Evolutionary conservation across 495 filamentous ascomycete genomes (phyloP).

Genomic region (Podospora pseudoanserina): DNA sequence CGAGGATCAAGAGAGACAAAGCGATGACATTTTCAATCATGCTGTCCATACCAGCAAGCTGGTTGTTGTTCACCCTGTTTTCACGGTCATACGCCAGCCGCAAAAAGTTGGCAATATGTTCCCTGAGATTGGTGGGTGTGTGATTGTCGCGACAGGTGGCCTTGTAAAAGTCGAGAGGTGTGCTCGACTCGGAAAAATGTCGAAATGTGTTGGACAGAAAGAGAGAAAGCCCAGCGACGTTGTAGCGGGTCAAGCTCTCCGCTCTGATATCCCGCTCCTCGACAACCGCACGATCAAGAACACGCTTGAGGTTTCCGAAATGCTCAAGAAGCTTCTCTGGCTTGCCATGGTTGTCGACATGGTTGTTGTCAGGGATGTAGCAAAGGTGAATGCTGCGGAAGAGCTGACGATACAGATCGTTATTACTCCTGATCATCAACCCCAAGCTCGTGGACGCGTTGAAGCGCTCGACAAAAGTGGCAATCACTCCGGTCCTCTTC

Average conservation of each 20-base stretch:
- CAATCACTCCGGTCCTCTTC: background rate
- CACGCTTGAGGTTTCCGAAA: background rate
- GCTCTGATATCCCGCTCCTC: conserved; percentile 4
- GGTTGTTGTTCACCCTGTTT: background rate
- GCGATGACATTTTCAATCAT: background rate
- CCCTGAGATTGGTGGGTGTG: conserved; percentile 5
- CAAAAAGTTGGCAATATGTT: conserved; percentile 12
- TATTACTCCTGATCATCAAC: conserved; percentile 5
- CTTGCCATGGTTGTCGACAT: background rate
- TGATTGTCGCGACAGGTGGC: conserved; percentile 7
- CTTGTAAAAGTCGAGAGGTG: conserved; percentile 5
- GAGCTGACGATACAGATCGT: conserved; percentile 2
- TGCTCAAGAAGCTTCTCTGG: conserved; percentile 2
- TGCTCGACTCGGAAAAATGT: conserved; percentile 2
- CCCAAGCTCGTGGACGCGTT: background rate
- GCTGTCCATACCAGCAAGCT: background rate
- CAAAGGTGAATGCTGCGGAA: conserved; percentile 11
- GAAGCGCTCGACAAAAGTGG: conserved; percentile 1
- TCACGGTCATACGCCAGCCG: conserved; percentile 3
- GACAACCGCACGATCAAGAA: background rate
- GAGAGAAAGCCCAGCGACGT: conserved; percentile 3
- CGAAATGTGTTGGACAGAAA: conserved; percentile 3
- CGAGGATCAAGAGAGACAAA: background rate
- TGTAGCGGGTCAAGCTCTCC: conserved; percentile 1
- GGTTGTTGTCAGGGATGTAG: conserved; percentile 7